Evolutionary conservation across 306 rosid species (phyloP).

Genomic region (Citrullus amarus): DNA sequence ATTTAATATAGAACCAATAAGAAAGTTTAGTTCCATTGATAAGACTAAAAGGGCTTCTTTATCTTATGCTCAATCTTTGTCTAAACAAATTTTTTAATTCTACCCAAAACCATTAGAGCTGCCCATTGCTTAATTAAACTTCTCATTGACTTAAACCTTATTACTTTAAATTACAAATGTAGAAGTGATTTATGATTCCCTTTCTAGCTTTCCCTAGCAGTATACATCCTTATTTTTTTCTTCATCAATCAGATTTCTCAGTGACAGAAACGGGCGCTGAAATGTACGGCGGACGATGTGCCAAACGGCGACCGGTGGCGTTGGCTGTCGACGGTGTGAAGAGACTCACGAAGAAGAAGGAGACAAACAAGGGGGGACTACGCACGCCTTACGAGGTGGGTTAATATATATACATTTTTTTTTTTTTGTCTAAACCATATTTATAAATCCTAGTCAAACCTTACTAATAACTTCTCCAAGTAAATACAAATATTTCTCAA

Average conservation of each 20-base stretch:
- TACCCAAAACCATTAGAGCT: background rate
- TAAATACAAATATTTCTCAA: too few species aligned
- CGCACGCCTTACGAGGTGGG: too few species aligned
- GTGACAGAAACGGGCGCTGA: too few species aligned
- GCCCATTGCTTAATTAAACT: background rate
- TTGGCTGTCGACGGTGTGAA: too few species aligned
- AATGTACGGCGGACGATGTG: too few species aligned
- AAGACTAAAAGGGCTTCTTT: slow-evolving; percentile 2
- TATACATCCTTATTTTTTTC: background rate
- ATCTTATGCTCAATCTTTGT: slow-evolving; percentile 3
- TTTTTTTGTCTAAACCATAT: too few species aligned
- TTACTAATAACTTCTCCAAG: too few species aligned
- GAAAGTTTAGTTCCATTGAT: background rate
- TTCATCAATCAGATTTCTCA: background rate
- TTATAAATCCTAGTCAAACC: too few species aligned
- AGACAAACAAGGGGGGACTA: too few species aligned
- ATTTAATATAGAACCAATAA: background rate
- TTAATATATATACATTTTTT: too few species aligned
- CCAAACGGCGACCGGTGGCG: too few species aligned
- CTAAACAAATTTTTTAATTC: background rate
- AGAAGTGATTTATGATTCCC: background rate
- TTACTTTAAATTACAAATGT: background rate
- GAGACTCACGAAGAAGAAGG: too few species aligned
- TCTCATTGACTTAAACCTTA: background rate
- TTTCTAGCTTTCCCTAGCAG: background rate